Conservation (phyloP, 1,284 basidiomycete species). For the Exobasidium cylindrosporum region DNA sequence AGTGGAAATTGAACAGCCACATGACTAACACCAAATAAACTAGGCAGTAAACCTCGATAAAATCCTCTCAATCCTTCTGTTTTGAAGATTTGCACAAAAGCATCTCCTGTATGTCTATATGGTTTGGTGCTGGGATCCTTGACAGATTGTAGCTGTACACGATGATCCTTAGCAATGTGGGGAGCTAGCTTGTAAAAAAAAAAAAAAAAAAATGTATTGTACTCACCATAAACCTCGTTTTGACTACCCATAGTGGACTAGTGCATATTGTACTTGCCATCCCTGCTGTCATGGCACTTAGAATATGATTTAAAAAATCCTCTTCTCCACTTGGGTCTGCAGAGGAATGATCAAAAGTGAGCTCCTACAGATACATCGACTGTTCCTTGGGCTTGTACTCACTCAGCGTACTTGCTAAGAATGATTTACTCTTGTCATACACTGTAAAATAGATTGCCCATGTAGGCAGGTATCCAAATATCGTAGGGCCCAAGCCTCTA, state of each 20-base stretch:
- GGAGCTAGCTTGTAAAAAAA: no score
- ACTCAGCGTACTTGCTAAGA: slow-evolving; percentile 9
- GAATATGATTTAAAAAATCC: slow-evolving; percentile 46
- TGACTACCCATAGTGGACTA: slow-evolving; percentile 52
- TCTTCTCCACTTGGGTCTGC: slow-evolving; percentile 16
- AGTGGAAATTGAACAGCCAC: slow-evolving; percentile 54
- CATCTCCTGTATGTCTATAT: slow-evolving; percentile 49
- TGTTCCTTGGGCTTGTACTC: slow-evolving; percentile 1
- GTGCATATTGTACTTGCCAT: slow-evolving; percentile 48
- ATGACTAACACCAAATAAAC: slow-evolving; percentile 48
- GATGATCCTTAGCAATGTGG: no score
- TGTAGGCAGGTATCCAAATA: slow-evolving; percentile 53
- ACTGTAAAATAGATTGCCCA: slow-evolving; percentile 55
- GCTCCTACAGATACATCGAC: neutral
- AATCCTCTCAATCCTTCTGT: slow-evolving; percentile 46
- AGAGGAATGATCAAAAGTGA: neutral
- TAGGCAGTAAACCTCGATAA: slow-evolving; percentile 49
- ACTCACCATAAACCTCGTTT: slow-evolving; percentile 49
- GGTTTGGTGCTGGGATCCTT: slow-evolving; percentile 13
- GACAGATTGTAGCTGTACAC: slow-evolving; percentile 21
- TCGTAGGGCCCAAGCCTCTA: slow-evolving; percentile 49
- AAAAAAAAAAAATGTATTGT: neutral
- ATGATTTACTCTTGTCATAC: slow-evolving; percentile 43
- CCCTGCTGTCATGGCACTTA: slow-evolving; percentile 49
- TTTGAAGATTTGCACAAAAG: slow-evolving; percentile 45